Percentiles rank a stretch among this genome's conserved stretches.
These are phyloP conservation scores for Nemania diffusa DNA, from an alignment of 2,329 filamentous ascomycete genomes.

Conservation along the genomic window DNA sequence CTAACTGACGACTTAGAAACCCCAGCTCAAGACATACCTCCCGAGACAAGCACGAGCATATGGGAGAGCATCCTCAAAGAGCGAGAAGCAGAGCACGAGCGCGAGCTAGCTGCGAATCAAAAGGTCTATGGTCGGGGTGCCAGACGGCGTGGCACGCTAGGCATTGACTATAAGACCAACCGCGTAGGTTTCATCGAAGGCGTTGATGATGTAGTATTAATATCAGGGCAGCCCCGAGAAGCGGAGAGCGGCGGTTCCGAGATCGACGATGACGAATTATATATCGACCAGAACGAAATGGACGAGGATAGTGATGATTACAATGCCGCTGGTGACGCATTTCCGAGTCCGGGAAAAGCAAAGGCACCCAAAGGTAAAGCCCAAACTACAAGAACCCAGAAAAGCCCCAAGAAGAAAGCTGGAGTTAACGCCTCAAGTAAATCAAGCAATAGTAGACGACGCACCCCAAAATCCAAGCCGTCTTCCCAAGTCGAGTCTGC, in stretches of 20 bases:
- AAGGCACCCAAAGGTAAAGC: conserved; percentile 32
- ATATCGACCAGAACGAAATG: conserved; percentile 44
- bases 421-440: conserved; percentile 44
- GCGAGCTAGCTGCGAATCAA: conserved; percentile 73
- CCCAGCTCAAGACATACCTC: conserved; percentile 61
- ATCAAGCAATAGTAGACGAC: conserved; percentile 32
- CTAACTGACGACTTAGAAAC: conserved; percentile 72
- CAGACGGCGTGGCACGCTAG: conserved; percentile 66
- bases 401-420: conserved; percentile 34
- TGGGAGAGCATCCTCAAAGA: conserved; percentile 93
- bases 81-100: conserved; percentile 80
- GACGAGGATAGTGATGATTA: conserved; percentile 41
- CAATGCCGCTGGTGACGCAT: conserved; percentile 3
- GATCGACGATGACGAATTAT: conserved; percentile 46
- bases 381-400: conserved; percentile 24
- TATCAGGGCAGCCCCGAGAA: conserved; percentile 39
- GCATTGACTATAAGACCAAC: conserved; percentile 61
- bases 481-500: background rate
- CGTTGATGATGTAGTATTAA: conserved; percentile 42
- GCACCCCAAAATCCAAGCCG: conserved; percentile 8
- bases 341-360: conserved; percentile 7
- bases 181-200: conserved; percentile 49
- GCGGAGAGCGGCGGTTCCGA: conserved; percentile 44
- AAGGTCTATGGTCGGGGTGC: conserved; percentile 88
- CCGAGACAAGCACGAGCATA: conserved; percentile 70